Conservation (phyloP, 495 filamentous ascomycete genomes). For the Podospora australis region DNA sequence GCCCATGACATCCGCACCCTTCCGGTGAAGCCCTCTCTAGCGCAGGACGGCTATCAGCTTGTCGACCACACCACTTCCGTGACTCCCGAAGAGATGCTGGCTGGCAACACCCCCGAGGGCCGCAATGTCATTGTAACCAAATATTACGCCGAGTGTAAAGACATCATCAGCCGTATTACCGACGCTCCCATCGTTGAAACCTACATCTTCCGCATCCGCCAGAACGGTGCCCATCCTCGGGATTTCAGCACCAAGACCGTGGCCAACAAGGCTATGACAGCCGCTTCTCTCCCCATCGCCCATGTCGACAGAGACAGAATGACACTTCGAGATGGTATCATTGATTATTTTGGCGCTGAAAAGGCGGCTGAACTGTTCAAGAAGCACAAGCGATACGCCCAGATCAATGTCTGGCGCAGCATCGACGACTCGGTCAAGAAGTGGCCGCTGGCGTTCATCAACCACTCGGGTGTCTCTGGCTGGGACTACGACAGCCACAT, state of each 20-base stretch:
- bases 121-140: neutral
- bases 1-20: neutral
- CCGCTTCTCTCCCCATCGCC: neutral
- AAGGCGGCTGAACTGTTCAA: neutral
- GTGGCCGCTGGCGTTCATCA: neutral
- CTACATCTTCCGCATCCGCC: conserved; percentile 6
- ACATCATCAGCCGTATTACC: neutral
- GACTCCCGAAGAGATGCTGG: neutral
- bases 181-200: neutral
- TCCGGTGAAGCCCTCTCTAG: neutral
- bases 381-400: conserved; percentile 2
- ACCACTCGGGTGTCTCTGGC: neutral
- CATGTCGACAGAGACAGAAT: neutral
- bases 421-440: neutral
- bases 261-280: neutral
- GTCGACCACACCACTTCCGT: neutral
- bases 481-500: conserved; percentile 5
- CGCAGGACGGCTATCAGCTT: neutral
- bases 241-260: conserved; percentile 4
- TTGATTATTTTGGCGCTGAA: neutral
- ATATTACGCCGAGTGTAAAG: conserved; percentile 1
- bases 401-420: conserved; percentile 4
- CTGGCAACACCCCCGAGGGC: neutral
- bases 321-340: conserved; percentile 1
- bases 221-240: conserved; percentile 4